Base-by-base conservation (phyloP, 2,329 filamentous ascomycete species). In the Rhynchosporium secalis region DNA sequence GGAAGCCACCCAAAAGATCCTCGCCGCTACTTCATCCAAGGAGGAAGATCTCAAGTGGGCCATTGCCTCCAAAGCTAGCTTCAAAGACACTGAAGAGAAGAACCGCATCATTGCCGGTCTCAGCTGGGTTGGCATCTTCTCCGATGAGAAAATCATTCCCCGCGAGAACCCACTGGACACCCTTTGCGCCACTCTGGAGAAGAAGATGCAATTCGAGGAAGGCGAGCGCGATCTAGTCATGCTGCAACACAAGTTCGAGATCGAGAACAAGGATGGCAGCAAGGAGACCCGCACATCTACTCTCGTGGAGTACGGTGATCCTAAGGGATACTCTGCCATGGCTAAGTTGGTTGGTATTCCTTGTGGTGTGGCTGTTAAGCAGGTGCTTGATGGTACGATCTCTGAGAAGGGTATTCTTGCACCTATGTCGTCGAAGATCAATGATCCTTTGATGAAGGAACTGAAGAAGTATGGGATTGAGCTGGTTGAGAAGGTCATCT, bases 151-250 rank as follows among this genome's bases (percentile, higher is more conserved):
- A 75, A 92, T 89, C 73, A 88, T 79, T 5, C 88, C 91, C 33
- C 81, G 86, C 61, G 89, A 86, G 60, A 96, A 91, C 80, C 89
- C 92, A 3, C 84, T 96, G 29, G 93, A 96, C 76, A 94, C 90
- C n/a, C 86, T 96, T 45, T 96, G 92, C 79, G 91, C 91, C 38
- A 90, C 87, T 3, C 84, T 96, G 36, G 92, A 96, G 81, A 79
- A 90, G 81, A 96, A 96, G 86, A 96, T 96, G 91, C 85, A 90
- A 77, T 96, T 88, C 76, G 89, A 85, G 73, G 81, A 89, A 71
- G 88, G 84, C 65, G 92, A 96, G 85, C 88, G 92, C 63, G 92
- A 96, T 76, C 80, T 96, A 68, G 90, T 95, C 67, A 85, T 90
- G 78, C 83, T 92, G 38, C 89, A 92, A 79, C 89, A 91, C 80